Evolutionary conservation across 116 monocot species (phyloP).

Genomic region (Iris pallida): DNA sequence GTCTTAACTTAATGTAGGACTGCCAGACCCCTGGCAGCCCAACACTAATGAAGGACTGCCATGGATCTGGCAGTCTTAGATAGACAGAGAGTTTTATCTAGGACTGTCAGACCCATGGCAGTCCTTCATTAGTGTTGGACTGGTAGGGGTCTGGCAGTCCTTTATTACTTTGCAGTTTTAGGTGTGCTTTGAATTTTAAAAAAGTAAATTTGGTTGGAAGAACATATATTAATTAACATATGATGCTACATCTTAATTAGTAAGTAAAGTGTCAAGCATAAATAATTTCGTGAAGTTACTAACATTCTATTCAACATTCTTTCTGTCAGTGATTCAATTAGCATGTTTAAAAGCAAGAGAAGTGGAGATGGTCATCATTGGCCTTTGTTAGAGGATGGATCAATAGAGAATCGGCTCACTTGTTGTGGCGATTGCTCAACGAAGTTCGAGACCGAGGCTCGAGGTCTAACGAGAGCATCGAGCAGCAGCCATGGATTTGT

Average conservation of each 20-base stretch:
- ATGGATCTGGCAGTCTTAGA: too few relatives aligned
- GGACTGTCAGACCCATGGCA: too few relatives aligned
- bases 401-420: conserved; percentile 11
- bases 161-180: neutral
- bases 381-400: conserved; percentile 7
- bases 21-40: too few relatives aligned
- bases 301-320: neutral
- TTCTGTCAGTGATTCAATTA: conserved; percentile 14
- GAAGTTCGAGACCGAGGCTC: conserved; percentile 35
- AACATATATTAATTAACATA: neutral
- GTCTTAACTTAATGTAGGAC: too few relatives aligned
- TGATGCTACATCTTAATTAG: too few relatives aligned
- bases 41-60: too few relatives aligned
- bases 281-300: neutral
- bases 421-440: conserved; percentile 15
- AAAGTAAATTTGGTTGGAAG: neutral
- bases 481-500: conserved; percentile 21
- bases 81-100: too few relatives aligned
- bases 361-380: conserved; percentile 10
- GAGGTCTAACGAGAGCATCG: conserved; percentile 10
- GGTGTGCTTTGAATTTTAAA: neutral
- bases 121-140: too few relatives aligned
- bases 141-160: too few relatives aligned
- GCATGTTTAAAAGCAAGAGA: conserved; percentile 15
- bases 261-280: too few relatives aligned